Percentiles rank a stretch among this genome's conserved stretches.
phyloP scores from a whole-genome alignment of 768 basidiomycete genomes.

The Leccinum fibrillosum region DNA sequence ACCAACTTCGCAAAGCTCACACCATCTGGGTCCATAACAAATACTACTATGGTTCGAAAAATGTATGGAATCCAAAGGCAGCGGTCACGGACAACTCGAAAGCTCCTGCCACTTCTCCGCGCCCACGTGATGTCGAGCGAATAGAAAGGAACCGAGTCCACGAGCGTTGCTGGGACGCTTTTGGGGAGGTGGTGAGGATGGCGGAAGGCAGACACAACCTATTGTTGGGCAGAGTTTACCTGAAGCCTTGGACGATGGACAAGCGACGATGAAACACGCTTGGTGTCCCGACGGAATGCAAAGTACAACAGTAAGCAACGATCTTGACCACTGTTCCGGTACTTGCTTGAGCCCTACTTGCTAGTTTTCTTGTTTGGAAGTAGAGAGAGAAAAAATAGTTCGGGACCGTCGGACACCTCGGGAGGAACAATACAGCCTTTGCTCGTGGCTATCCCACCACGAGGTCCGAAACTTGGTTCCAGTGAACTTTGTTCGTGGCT shows the following conservation, averaged over 20 bases:
- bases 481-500: constrained; percentile 11
- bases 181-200: constrained; percentile 55
- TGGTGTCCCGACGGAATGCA: background rate
- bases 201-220: constrained; percentile 54
- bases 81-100: constrained; percentile 22
- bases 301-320: constrained; percentile 6
- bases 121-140: constrained; percentile 15
- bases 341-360: background rate
- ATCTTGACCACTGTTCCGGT: background rate
- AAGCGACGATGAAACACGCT: background rate
- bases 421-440: constrained; percentile 16
- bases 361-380: background rate
- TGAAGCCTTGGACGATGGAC: constrained; percentile 26
- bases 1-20: constrained; percentile 30
- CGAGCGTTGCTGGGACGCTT: constrained; percentile 40
- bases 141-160: constrained; percentile 30
- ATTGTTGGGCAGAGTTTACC: constrained; percentile 45
- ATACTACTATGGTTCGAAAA: constrained; percentile 20
- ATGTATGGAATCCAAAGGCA: constrained; percentile 40
- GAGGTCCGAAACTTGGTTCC: background rate
- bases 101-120: constrained; percentile 7
- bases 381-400: background rate
- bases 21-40: constrained; percentile 24
- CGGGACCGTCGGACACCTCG: background rate
- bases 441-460: constrained; percentile 2